Conservation (phyloP, 345 rosid genomes). For the Bretschneidera sinensis region DNA sequence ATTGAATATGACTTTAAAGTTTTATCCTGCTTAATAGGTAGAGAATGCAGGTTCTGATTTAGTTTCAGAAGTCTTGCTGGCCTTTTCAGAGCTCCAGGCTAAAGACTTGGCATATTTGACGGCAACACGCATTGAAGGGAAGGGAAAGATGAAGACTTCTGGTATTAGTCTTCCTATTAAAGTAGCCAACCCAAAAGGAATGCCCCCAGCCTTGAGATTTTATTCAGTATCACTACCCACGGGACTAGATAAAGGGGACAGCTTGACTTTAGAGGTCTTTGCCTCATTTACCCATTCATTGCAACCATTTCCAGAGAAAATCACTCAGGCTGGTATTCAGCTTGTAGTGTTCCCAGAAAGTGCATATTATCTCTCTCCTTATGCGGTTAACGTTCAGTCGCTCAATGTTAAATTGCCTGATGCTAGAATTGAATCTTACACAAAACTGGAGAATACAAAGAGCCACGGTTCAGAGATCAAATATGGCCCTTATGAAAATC, state of each 20-base stretch:
- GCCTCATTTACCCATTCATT: conserved; percentile 57
- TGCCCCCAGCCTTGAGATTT: conserved; percentile 53
- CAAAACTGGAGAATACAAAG: conserved; percentile 66
- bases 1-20: background rate
- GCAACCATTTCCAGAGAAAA: conserved; percentile 82
- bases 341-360: conserved; percentile 80
- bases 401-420: conserved; percentile 66
- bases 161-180: conserved; percentile 42
- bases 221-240: conserved; percentile 64
- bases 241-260: conserved; percentile 50
- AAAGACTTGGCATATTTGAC: conserved; percentile 65
- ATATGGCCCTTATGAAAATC: conserved; percentile 81
- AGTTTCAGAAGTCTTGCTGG: conserved; percentile 65
- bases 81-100: conserved; percentile 64
- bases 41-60: conserved; percentile 60
- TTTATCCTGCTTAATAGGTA: conserved; percentile 36
- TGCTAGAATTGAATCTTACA: conserved; percentile 70
- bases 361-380: conserved; percentile 73
- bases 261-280: conserved; percentile 55
- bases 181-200: conserved; percentile 35
- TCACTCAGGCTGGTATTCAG: conserved; percentile 79
- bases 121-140: conserved; percentile 49
- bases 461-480: conserved; percentile 70
- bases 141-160: conserved; percentile 55
- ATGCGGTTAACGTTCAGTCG: conserved; percentile 64